Evolutionary conservation across 768 basidiomycete genomes (phyloP).

Genomic region (Rhodotorula diobovata): DNA sequence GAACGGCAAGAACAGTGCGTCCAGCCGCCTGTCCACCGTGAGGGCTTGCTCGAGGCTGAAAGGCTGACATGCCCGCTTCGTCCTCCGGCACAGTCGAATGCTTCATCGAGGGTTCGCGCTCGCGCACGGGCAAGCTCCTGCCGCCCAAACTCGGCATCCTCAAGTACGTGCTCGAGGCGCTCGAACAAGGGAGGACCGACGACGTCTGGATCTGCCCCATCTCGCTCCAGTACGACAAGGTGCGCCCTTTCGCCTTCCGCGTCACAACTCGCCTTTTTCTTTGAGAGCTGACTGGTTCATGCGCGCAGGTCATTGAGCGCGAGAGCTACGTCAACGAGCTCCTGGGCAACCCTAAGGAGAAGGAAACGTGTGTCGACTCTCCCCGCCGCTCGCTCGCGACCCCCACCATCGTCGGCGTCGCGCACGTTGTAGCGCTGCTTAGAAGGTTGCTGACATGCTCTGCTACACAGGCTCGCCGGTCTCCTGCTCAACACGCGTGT

Average conservation of each 20-base stretch:
- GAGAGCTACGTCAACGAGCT: conserved; percentile 39
- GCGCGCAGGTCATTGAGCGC: conserved; percentile 19
- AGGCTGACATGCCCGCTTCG: too few relatives aligned
- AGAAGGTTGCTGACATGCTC: neutral
- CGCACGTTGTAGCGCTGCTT: neutral
- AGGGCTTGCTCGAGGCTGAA: too few relatives aligned
- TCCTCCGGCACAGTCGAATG: conserved; percentile 27
- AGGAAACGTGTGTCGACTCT: conserved; percentile 27
- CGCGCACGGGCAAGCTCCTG: conserved; percentile 40
- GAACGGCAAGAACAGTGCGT: conserved; percentile 34
- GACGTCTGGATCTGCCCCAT: conserved; percentile 31
- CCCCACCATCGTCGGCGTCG: neutral
- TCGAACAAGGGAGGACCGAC: conserved; percentile 23
- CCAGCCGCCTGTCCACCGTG: too few relatives aligned
- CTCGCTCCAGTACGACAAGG: conserved; percentile 43
- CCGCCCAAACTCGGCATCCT: conserved; percentile 41
- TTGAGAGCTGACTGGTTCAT: fast-evolving
- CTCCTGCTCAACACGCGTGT: conserved; percentile 25
- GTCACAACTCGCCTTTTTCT: too few relatives aligned
- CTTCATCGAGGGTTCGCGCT: conserved; percentile 41
- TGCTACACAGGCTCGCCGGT: conserved; percentile 5
- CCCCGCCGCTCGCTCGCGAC: neutral
- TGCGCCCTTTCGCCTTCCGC: neutral
- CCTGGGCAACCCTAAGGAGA: conserved; percentile 40
- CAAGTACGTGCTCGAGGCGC: conserved; percentile 32